Evolutionary conservation across 805 yeast species (phyloP).

Genomic region (Saccharomycopsis malanga): DNA sequence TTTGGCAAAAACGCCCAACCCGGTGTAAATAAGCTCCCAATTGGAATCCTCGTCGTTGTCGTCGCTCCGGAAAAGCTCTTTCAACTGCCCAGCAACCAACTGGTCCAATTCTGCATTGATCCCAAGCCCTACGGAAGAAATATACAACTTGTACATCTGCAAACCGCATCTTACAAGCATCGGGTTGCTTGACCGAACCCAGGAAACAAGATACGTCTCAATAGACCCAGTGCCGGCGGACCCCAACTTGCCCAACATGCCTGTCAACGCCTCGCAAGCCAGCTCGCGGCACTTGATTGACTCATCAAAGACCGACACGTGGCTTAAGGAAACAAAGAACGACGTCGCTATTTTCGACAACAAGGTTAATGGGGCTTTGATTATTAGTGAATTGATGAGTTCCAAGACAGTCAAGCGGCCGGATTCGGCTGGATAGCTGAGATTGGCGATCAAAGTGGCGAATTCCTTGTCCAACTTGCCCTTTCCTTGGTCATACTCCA

Average conservation of each 20-base stretch:
- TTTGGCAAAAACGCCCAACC: slow-evolving; percentile 42
- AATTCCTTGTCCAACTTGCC: slow-evolving; percentile 79
- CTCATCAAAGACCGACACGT: slow-evolving; percentile 72
- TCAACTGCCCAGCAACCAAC: slow-evolving; percentile 27
- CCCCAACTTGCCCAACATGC: slow-evolving; percentile 46
- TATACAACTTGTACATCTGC: slow-evolving; percentile 56
- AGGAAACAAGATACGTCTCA: slow-evolving; percentile 42
- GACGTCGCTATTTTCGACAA: slow-evolving; percentile 59
- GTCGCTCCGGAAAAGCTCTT: slow-evolving; percentile 32
- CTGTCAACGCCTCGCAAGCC: slow-evolving; percentile 57
- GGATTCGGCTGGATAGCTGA: slow-evolving; percentile 74
- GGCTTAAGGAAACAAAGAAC: slow-evolving; percentile 76
- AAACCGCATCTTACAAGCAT: slow-evolving; percentile 67
- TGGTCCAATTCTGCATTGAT: slow-evolving; percentile 35
- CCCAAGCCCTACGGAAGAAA: slow-evolving; percentile 41
- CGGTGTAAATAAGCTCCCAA: slow-evolving; percentile 76
- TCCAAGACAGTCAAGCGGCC: slow-evolving; percentile 93
- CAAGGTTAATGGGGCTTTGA: slow-evolving; percentile 55
- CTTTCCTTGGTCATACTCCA: slow-evolving; percentile 92
- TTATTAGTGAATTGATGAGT: slow-evolving; percentile 60
- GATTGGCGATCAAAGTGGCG: slow-evolving; percentile 69
- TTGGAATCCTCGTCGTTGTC: slow-evolving; percentile 34
- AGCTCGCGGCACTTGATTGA: slow-evolving; percentile 74
- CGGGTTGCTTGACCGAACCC: slow-evolving; percentile 51
- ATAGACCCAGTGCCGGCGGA: slow-evolving; percentile 31